Base-by-base conservation (phyloP, 139 green algal genomes). In the Chlorella sorokiniana region DNA sequence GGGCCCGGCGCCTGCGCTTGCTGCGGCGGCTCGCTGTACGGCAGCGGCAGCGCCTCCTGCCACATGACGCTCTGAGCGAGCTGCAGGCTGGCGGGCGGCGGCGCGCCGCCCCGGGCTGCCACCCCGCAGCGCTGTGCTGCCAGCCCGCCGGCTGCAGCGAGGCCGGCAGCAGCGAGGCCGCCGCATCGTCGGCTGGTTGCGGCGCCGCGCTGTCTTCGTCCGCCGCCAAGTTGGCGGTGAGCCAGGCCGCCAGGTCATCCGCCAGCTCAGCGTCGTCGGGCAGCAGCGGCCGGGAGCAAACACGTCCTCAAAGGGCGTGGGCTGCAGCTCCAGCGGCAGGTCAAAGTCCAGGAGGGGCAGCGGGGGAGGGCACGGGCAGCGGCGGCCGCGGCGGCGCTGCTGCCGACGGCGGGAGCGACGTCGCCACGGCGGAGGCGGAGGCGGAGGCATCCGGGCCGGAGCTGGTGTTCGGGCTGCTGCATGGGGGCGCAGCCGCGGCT, bases 311-410 rank as follows among this genome's bases (percentile, higher is more conserved):
- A 44, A 63, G 8, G 70, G 70, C 31, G 45, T 64, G 45, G 45
- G 70, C 44, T 62, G 8, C n/a, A 64, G 44, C 35, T 72, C 68
- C 5, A 33, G 22, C 31, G 44, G 61, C 2, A 76, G 7, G 22
- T 84, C 69, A 52, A 84, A 84, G 31, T 79, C 69, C 38, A 84
- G 79, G 18, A 84, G 54, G 4, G 69, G 69, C 29, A 84, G 79
- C n/a, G 31, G 40, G 1, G 79, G 40, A 0, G 79, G 59, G 51
- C 37, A 38, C 51, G 41, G 22, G 33, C 31, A 44, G 27, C 48
- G 41, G 29, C 23, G 70, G 11, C 16, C 45, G 7, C 25, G 29
- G 14, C 11, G 70, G 29, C 48, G 45, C 48, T 4, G 45, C n/a
- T 31, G 51, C n/a, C 9, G 23, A 9, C 3, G 0, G 31, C 10